Conservation (phyloP, 148 eudicot species). For the Amaranthus palmeri region DNA sequence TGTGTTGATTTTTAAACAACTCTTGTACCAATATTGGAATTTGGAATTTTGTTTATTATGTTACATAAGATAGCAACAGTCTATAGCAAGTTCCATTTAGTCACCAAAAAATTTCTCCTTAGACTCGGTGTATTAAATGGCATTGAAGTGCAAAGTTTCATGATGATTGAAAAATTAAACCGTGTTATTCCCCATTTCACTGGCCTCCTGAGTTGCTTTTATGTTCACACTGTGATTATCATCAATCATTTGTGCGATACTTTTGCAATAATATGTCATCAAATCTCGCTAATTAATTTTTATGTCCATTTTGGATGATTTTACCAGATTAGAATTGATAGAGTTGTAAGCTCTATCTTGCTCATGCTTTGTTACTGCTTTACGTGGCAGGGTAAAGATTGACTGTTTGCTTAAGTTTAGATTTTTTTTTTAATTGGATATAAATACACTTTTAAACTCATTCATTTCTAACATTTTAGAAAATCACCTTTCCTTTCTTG, state of each 20-base stretch:
- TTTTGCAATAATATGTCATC: background rate
- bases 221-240: background rate
- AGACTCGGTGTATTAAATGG: background rate
- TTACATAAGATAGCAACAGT: background rate
- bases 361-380: background rate
- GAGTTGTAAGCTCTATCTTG: background rate
- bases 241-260: background rate
- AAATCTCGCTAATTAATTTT: background rate
- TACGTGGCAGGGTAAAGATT: slow-evolving; percentile 5
- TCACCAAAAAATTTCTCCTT: background rate
- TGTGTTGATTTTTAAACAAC: background rate
- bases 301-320: background rate
- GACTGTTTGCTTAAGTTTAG: background rate
- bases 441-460: background rate
- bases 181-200: background rate
- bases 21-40: slow-evolving; percentile 2
- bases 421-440: background rate
- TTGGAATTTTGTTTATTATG: background rate
- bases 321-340: background rate
- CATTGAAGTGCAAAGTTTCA: too few species aligned
- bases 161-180: too few species aligned
- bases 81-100: background rate
- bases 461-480: background rate
- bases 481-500: background rate
- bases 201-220: background rate